phyloP scores from a whole-genome alignment of 139 green algal genomes.

The Microglena sp. region DNA sequence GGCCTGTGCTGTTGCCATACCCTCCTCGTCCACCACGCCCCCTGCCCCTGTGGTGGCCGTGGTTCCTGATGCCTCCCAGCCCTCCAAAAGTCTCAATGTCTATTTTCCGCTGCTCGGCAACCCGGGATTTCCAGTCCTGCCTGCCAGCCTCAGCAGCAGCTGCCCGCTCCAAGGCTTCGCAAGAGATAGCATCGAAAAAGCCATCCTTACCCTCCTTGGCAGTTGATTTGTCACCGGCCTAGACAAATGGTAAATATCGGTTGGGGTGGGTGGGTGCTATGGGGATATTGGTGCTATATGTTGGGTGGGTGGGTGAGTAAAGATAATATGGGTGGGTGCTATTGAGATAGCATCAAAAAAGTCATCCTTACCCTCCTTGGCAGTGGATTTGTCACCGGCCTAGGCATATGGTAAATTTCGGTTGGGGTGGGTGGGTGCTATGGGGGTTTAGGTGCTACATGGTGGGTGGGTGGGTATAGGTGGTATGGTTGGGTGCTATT shows the following conservation, averaged over 20 bases:
- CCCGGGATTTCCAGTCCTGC: conserved; percentile 27
- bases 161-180: conserved; percentile 54
- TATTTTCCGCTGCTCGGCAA: conserved; percentile 54
- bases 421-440: too few relatives aligned
- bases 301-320: too few relatives aligned
- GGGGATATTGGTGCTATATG: background rate
- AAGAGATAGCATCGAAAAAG: conserved; percentile 81
- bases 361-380: conserved; percentile 54
- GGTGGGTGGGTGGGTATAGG: too few relatives aligned
- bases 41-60: conserved; percentile 21
- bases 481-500: too few relatives aligned
- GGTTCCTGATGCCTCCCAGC: conserved; percentile 29
- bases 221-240: background rate
- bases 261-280: too few relatives aligned
- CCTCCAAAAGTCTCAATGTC: conserved; percentile 85
- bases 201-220: conserved; percentile 59
- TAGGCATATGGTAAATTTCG: too few relatives aligned
- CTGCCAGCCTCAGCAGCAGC: conserved; percentile 4
- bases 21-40: conserved; percentile 18
- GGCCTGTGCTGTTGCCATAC: conserved; percentile 14
- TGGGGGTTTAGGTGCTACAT: too few relatives aligned
- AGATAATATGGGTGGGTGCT: too few relatives aligned
- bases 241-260: conserved; percentile 7
- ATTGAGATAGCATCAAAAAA: conserved; percentile 80
- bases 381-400: too few relatives aligned